phyloP scores from a whole-genome alignment of 306 rosid species.

The Albizia julibrissin region DNA sequence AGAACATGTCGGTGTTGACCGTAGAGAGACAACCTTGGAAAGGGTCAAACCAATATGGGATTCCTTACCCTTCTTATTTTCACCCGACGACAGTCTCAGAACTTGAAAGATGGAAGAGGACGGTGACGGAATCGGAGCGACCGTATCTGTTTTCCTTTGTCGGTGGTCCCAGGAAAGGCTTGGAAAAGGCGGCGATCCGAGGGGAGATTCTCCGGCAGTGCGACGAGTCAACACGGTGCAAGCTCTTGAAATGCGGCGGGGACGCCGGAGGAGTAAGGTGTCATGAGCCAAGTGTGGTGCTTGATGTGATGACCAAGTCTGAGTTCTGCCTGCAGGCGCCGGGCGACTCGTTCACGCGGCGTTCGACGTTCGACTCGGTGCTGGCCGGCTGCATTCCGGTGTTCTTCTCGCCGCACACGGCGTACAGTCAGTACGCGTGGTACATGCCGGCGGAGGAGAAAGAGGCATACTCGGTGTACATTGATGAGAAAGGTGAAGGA shows the following conservation, averaged over 20 bases:
- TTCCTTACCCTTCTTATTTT: constrained; percentile 87
- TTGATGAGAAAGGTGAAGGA: constrained; percentile 53
- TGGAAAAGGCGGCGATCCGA: constrained; percentile 65
- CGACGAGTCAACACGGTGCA: constrained; percentile 42
- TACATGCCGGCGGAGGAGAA: constrained; percentile 41
- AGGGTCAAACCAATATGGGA: constrained; percentile 60
- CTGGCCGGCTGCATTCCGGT: constrained; percentile 75
- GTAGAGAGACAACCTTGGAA: constrained; percentile 81
- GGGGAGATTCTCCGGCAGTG: constrained; percentile 62
- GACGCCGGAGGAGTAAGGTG: constrained; percentile 33
- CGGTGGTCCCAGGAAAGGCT: constrained; percentile 61
- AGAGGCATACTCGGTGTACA: constrained; percentile 47
- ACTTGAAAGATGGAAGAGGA: constrained; percentile 52
- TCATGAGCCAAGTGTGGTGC: constrained; percentile 48
- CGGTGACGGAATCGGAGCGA: constrained; percentile 29
- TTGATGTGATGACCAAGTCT: constrained; percentile 51
- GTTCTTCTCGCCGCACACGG: constrained; percentile 73
- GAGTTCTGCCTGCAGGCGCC: constrained; percentile 72
- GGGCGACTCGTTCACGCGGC: constrained; percentile 74
- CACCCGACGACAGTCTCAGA: constrained; percentile 52
- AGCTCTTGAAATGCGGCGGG: constrained; percentile 45
- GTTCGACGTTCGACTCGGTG: constrained; percentile 73
- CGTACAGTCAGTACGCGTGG: constrained; percentile 75
- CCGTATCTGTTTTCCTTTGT: constrained; percentile 63
- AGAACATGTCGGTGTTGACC: constrained; percentile 90